Conservation (phyloP, 164 flowering plant species). For the Annona squamosa region DNA sequence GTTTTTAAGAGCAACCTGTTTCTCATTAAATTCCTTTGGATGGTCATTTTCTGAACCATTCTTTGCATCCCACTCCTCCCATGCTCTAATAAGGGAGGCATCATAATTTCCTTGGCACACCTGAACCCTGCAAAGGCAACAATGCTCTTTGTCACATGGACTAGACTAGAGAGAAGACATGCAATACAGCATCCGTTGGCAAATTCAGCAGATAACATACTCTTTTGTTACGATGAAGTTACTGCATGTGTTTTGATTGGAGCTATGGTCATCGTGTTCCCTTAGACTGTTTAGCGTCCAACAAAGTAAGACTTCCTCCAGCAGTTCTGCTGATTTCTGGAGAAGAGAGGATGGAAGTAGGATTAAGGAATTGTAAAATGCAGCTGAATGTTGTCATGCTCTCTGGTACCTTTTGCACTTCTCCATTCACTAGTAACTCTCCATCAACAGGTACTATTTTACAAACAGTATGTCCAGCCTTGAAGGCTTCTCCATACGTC, state of each 20-base stretch:
- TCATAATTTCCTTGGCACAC: slow-evolving; percentile 89
- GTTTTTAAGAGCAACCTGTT: slow-evolving; percentile 46
- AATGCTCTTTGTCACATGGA: not conserved
- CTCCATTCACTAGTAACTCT: slow-evolving; percentile 79
- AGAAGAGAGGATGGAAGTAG: slow-evolving; percentile 9
- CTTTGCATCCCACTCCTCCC: slow-evolving; percentile 86
- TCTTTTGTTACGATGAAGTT: slow-evolving; percentile 69
- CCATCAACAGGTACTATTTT: slow-evolving; percentile 95
- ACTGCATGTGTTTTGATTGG: slow-evolving; percentile 40
- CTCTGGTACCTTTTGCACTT: slow-evolving; percentile 74
- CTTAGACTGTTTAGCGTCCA: slow-evolving; percentile 63
- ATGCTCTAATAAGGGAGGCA: slow-evolving; percentile 54
- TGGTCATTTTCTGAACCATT: slow-evolving; percentile 87
- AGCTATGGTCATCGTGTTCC: slow-evolving; percentile 26
- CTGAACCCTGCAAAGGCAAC: slow-evolving; percentile 36
- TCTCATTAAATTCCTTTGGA: slow-evolving; percentile 68
- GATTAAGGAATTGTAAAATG: slow-evolving; percentile 3
- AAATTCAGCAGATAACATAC: slow-evolving; percentile 38
- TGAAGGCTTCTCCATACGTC: slow-evolving; percentile 97
- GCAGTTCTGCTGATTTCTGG: slow-evolving; percentile 81
- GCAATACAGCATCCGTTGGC: not conserved
- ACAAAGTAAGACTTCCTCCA: slow-evolving; percentile 88
- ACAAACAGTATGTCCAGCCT: slow-evolving; percentile 69
- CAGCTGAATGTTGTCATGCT: not conserved
- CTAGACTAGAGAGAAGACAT: not conserved